These are phyloP conservation scores for Rhodotorula sp. DNA, from an alignment of 1,284 basidiomycete species.

Conservation along the genomic window DNA sequence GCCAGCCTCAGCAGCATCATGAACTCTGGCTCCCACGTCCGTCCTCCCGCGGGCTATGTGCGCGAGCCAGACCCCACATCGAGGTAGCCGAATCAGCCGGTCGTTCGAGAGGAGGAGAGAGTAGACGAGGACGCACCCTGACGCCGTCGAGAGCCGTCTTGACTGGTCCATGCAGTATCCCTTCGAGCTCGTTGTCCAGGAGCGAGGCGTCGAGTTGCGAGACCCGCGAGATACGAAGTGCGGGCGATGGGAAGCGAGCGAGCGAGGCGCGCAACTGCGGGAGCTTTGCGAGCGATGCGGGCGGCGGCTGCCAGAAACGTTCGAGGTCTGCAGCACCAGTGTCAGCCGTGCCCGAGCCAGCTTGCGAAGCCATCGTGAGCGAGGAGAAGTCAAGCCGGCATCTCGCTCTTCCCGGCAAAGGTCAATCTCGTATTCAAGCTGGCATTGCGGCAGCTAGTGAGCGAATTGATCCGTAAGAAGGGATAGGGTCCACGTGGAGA, in stretches of 20 bases:
- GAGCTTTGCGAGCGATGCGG: constrained; percentile 2
- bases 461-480: background rate
- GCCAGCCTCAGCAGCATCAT: constrained; percentile 69
- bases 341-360: background rate
- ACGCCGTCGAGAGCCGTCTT: constrained; percentile 60
- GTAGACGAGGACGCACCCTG: background rate
- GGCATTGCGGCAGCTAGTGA: too few relatives aligned
- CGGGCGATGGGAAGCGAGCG: constrained; percentile 11
- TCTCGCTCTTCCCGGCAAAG: background rate
- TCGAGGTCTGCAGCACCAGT: background rate
- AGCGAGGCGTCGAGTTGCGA: constrained; percentile 90
- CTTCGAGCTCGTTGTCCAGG: constrained; percentile 83
- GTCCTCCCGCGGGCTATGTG: constrained; percentile 50
- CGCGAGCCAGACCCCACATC: background rate
- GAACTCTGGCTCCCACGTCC: constrained; percentile 75
- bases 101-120: background rate
- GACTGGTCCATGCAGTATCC: constrained; percentile 79
- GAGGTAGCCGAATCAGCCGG: constrained; percentile 7
- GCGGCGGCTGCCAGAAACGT: constrained; percentile 26
- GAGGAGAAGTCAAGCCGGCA: background rate
- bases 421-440: too few relatives aligned
- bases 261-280: constrained; percentile 19
- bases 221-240: constrained; percentile 60
- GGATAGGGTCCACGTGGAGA: too few relatives aligned
- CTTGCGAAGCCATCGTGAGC: background rate